Evolutionary conservation across 2,329 filamentous ascomycete species (phyloP).

Genomic region (Penicillium rolfsii): DNA sequence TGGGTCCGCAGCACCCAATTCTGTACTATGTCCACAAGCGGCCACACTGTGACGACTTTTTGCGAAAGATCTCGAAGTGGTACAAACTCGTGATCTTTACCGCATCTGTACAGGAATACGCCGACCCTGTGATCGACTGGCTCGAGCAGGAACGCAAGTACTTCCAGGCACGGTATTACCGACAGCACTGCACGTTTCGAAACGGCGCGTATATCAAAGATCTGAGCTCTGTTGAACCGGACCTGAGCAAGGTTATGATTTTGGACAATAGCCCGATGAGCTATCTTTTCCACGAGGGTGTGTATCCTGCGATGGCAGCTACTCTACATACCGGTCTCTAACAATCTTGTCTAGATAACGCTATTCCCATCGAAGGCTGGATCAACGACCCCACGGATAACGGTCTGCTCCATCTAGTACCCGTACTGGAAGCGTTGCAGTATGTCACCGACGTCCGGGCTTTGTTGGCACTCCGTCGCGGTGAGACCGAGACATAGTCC

Average conservation of each 20-base stretch:
- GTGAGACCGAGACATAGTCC: slow-evolving; percentile 60
- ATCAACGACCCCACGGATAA: slow-evolving; percentile 98
- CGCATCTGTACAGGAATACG: slow-evolving; percentile 96
- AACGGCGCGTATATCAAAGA: slow-evolving; percentile 99
- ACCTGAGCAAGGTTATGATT: slow-evolving; percentile 98
- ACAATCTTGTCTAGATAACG: slow-evolving; percentile 71
- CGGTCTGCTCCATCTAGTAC: slow-evolving; percentile 88
- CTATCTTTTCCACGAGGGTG: slow-evolving; percentile 98
- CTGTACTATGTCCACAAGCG: slow-evolving; percentile 99
- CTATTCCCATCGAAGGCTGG: slow-evolving; percentile 98
- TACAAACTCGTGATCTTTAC: slow-evolving; percentile 97
- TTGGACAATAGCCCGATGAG: slow-evolving; percentile 97
- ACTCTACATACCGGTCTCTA: slow-evolving; percentile 11
- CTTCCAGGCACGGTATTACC: slow-evolving; percentile 90
- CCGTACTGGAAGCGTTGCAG: slow-evolving; percentile 89
- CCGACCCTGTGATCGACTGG: slow-evolving; percentile 98
- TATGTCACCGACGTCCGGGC: slow-evolving; percentile 96
- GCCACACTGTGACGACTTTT: slow-evolving; percentile 93
- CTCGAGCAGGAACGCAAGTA: slow-evolving; percentile 95
- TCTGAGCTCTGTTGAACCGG: slow-evolving; percentile 90
- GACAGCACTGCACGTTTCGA: slow-evolving; percentile 94
- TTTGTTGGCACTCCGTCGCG: slow-evolving; percentile 82
- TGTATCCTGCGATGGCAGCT: slow-evolving; percentile 32
- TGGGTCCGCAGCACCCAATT: slow-evolving; percentile 90
- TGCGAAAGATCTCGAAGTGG: slow-evolving; percentile 95